Conservation (phyloP, 2,329 filamentous ascomycete species). For the Bimuria novae-zelandiae region DNA sequence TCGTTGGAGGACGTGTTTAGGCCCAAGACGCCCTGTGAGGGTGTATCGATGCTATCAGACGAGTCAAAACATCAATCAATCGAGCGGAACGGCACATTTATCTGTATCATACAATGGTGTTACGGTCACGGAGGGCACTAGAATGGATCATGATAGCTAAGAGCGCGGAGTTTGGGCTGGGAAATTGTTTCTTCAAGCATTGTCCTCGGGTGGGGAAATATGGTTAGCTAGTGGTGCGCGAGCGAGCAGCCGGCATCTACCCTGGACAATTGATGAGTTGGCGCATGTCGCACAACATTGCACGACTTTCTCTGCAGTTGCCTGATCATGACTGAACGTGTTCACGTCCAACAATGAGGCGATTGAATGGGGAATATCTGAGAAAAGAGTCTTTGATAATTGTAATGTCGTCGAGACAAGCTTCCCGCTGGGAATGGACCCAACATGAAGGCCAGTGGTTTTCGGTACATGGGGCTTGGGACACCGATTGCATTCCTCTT, state of each 20-base stretch:
- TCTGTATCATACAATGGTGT: slow-evolving; percentile 5
- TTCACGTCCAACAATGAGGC: not conserved
- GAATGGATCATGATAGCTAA: not conserved
- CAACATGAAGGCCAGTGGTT: not conserved
- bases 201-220: not conserved
- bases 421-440: not conserved
- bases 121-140: slow-evolving; percentile 1
- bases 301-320: not conserved
- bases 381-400: too few relatives aligned
- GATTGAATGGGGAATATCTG: too few relatives aligned
- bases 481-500: slow-evolving; percentile 1
- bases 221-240: slow-evolving; percentile 7
- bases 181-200: slow-evolving; percentile 2
- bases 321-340: not conserved
- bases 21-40: too few relatives aligned
- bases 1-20: slow-evolving; percentile 25
- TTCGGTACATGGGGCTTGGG: not conserved
- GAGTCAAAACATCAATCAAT: not conserved
- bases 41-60: too few relatives aligned
- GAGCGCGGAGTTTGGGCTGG: slow-evolving; percentile 14
- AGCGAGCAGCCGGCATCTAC: slow-evolving; percentile 10
- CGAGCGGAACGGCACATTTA: not conserved
- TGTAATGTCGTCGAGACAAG: too few relatives aligned
- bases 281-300: slow-evolving; percentile 7
- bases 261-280: slow-evolving; percentile 15